Percentiles rank a stretch among this genome's conserved stretches.
Conservation (phyloP, 2,329 filamentous ascomycete genomes). For the Ambrosiella xylebori region DNA sequence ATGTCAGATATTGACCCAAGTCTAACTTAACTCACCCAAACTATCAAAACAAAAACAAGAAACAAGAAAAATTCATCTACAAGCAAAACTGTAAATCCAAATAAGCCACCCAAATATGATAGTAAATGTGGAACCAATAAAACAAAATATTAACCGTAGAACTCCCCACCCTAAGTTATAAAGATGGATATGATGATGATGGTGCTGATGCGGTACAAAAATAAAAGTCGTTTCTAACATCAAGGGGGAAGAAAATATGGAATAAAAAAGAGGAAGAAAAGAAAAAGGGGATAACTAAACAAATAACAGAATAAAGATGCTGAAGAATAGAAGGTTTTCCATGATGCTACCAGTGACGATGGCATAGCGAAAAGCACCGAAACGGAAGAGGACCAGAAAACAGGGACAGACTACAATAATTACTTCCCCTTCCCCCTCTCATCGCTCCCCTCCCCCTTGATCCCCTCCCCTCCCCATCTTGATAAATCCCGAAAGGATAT, state of each 20-base stretch:
- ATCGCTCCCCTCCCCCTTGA: not conserved
- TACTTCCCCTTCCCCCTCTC: not conserved
- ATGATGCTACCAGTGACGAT: no score
- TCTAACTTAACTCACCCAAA: no score
- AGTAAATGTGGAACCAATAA: not conserved
- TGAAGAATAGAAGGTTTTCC: no score
- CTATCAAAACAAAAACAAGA: not conserved
- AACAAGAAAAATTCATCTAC: not conserved
- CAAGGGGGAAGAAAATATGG: not conserved
- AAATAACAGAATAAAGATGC: no score
- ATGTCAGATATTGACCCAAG: not conserved
- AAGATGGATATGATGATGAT: not conserved
- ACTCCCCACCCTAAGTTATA: not conserved
- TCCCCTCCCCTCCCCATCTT: slow-evolving; percentile 27
- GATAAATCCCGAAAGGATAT: slow-evolving; percentile 28
- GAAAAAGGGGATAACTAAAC: not conserved
- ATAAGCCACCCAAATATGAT: slow-evolving; percentile 5
- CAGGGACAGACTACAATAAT: not conserved
- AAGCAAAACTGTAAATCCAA: not conserved
- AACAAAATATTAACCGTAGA: not conserved
- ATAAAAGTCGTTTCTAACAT: not conserved
- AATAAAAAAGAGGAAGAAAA: slow-evolving; percentile 7
- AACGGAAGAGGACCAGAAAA: not conserved
- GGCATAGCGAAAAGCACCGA: no score
- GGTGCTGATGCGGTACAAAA: not conserved